Base-by-base conservation (phyloP, 2,329 filamentous ascomycete genomes). In the Biscogniauxia marginata region DNA sequence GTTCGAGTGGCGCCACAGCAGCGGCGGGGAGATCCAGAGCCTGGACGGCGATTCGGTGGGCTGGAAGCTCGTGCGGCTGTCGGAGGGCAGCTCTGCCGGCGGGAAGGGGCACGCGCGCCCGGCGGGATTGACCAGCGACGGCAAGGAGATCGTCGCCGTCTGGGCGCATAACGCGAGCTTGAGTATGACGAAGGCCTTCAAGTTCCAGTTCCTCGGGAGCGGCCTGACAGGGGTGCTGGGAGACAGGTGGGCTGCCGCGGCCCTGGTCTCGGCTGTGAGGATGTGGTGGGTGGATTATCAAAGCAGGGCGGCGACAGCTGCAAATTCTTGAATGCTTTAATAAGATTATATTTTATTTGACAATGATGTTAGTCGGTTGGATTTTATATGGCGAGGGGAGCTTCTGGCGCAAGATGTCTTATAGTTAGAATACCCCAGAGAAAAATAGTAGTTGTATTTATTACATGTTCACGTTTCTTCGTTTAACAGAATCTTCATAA, bases 1-100 rank as follows among this genome's bases (percentile, higher is more conserved):
- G 22, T 70, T 70, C 54, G 60, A 68, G 56, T 68, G 66, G 67
- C 62, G 65, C 19, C 46, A 48, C 18, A 67, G 60, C 22, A 43
- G 56, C 11, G 64, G 63, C 52, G 54, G 44, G 8, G 65, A 65
- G 50, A 50, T 67, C 9, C 53, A 49, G 47, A 53, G 46, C 43
- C 53, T 67, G 11, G 56, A 59, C 25, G 49, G 50, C 23, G 30
- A 46, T n/a, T 20, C 43, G 9, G 43, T 21, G 13, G 66, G 67
- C 9, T 68, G 61, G 60, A 67, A 68, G 61, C 60, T 68, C 8
- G 61, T 65, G 44, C 61, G 65, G 11, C 49, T 67, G 7, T 46
- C 54, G 55, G 16, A 46, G 46, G 49, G 49, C 23, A 2, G 23
- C 43, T 56, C 54, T n/a, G 9, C 43, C 48, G 56, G 57, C 24